Conservation (phyloP, 352 stramenopile genomes). For the Phytophthora tentaculata region DNA sequence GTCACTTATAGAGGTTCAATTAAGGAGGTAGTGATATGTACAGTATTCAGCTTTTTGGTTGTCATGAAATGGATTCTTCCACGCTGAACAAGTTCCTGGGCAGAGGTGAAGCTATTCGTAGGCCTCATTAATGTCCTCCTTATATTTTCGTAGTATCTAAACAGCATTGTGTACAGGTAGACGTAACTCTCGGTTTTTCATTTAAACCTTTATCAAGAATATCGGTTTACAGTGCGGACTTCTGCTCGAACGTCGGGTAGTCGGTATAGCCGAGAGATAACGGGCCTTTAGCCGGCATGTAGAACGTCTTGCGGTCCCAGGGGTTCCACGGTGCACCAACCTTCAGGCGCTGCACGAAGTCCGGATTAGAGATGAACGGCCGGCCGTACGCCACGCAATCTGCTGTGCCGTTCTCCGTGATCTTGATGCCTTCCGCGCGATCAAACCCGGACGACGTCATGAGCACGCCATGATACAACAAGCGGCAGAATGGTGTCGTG, state of each 20-base stretch:
- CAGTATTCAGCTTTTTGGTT: too few species aligned
- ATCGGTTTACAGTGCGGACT: constrained; percentile 31
- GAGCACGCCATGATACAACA: constrained; percentile 55
- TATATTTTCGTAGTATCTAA: too few species aligned
- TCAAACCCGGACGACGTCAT: constrained; percentile 62
- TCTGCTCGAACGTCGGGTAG: constrained; percentile 49
- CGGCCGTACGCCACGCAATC: constrained; percentile 69
- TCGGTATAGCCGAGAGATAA: constrained; percentile 50
- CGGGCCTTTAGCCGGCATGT: constrained; percentile 38
- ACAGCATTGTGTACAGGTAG: too few species aligned
- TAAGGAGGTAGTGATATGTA: too few species aligned
- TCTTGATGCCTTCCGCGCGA: constrained; percentile 36
- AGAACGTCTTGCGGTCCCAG: constrained; percentile 50
- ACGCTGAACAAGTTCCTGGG: too few species aligned
- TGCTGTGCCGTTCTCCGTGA: constrained; percentile 39
- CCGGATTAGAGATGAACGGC: constrained; percentile 74
- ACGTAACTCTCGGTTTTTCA: too few species aligned
- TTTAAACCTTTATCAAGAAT: too few species aligned
- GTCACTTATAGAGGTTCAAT: too few species aligned
- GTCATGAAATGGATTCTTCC: too few species aligned
- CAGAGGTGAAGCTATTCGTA: too few species aligned
- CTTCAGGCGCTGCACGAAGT: constrained; percentile 58
- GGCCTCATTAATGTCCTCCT: too few species aligned
- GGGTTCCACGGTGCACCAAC: constrained; percentile 42
- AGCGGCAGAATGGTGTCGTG: constrained; percentile 49